Conservation (phyloP, 176 grass and related monocot species). For the Hyparrhenia diplandra region DNA sequence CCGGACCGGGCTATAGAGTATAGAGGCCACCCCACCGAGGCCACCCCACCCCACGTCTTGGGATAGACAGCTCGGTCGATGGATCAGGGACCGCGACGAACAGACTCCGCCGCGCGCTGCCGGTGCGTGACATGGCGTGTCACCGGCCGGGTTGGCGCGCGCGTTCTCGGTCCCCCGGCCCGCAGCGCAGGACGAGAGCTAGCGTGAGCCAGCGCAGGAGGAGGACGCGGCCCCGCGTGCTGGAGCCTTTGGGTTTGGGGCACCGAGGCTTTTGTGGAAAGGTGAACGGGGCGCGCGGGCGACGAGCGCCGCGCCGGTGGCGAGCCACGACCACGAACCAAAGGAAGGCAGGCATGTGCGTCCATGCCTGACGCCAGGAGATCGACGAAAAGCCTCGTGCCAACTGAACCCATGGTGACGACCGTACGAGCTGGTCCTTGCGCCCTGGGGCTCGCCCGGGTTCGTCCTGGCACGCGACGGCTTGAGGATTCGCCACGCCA, state of each 20-base stretch:
- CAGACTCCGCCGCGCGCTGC: neutral
- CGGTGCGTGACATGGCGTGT: neutral
- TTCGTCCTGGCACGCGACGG: too few species aligned
- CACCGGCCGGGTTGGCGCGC: neutral
- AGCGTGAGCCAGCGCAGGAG: conserved; percentile 7
- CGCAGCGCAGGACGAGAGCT: too few species aligned
- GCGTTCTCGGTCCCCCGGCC: neutral
- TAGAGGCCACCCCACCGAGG: too few species aligned
- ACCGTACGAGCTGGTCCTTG: neutral
- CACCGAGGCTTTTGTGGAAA: too few species aligned
- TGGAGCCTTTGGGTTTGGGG: neutral
- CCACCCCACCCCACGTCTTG: neutral
- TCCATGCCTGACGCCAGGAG: neutral
- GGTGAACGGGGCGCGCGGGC: too few species aligned
- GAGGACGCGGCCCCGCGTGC: neutral
- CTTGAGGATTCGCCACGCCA: neutral
- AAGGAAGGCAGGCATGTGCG: neutral
- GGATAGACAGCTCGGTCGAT: neutral
- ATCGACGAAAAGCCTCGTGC: neutral
- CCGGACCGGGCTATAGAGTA: neutral
- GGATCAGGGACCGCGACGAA: neutral
- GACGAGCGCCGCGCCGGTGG: neutral
- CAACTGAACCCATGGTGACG: neutral
- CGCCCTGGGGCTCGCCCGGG: too few species aligned
- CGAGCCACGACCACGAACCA: neutral